These are phyloP conservation scores for Trichocladium antarcticum DNA, from an alignment of 495 filamentous ascomycete species.

Conservation along the genomic window DNA sequence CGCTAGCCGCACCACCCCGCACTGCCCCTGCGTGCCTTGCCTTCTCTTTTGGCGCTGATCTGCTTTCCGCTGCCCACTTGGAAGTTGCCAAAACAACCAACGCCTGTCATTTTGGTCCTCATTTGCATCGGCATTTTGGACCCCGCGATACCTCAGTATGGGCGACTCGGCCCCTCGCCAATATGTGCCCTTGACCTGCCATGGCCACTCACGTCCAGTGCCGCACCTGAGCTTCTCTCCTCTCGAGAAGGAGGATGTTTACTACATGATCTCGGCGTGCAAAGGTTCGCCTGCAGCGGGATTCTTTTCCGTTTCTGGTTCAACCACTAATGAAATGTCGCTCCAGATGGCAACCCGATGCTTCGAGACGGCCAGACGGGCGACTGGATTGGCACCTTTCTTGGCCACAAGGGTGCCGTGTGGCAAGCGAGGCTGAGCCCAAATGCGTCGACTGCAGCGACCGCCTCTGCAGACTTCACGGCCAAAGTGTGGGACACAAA, in stretches of 20 bases:
- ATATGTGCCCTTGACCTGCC: slow-evolving; percentile 84
- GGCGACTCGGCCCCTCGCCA: slow-evolving; percentile 36
- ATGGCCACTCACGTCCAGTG: slow-evolving; percentile 92
- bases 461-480: slow-evolving; percentile 90
- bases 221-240: slow-evolving; percentile 91
- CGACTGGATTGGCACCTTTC: slow-evolving; percentile 97
- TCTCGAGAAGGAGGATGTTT: slow-evolving; percentile 68
- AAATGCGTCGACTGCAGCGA: slow-evolving; percentile 79
- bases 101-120: not conserved
- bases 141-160: slow-evolving; percentile 22
- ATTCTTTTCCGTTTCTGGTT: not conserved
- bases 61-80: too few relatives aligned
- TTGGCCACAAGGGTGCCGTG: slow-evolving; percentile 95
- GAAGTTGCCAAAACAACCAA: too few relatives aligned
- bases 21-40: not conserved
- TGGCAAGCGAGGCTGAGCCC: slow-evolving; percentile 88
- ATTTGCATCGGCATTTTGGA: not conserved
- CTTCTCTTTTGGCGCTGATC: too few relatives aligned
- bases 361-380: slow-evolving; percentile 92
- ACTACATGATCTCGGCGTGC: slow-evolving; percentile 95
- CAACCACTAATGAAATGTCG: slow-evolving; percentile 4
- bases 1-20: not conserved
- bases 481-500: slow-evolving; percentile 97
- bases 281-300: slow-evolving; percentile 59
- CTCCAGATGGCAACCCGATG: slow-evolving; percentile 89